Evolutionary conservation across 1,284 basidiomycete genomes (phyloP).

Genomic region (Ustilago cynodontis): DNA sequence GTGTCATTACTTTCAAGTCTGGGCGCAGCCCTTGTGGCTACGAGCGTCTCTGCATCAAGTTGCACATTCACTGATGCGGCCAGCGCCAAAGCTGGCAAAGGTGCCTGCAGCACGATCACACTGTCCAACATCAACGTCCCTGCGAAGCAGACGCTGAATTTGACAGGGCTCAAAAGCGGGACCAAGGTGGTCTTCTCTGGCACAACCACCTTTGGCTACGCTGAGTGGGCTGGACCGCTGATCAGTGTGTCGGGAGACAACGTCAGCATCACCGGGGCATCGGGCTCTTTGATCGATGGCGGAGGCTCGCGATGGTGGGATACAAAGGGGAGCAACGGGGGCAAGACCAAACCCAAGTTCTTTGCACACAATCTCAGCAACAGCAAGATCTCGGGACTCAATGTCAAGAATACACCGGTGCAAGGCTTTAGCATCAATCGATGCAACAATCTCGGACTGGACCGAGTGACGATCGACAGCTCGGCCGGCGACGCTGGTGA

Average conservation of each 20-base stretch:
- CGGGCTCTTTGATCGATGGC: slow-evolving; percentile 16
- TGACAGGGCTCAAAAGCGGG: slow-evolving; percentile 20
- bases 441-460: slow-evolving; percentile 16
- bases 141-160: slow-evolving; percentile 36
- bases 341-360: slow-evolving; percentile 47
- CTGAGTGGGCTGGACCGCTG: slow-evolving; percentile 40
- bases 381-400: slow-evolving; percentile 21
- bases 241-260: slow-evolving; percentile 19
- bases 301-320: slow-evolving; percentile 42
- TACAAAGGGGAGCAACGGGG: slow-evolving; percentile 32
- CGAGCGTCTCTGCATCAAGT: neutral
- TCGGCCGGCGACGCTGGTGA: slow-evolving; percentile 14
- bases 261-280: slow-evolving; percentile 21
- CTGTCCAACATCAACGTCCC: slow-evolving; percentile 41
- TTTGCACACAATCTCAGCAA: slow-evolving; percentile 20
- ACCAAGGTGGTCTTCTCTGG: slow-evolving; percentile 37
- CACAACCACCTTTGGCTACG: slow-evolving; percentile 42
- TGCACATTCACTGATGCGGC: slow-evolving; percentile 35
- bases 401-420: slow-evolving; percentile 45
- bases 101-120: slow-evolving; percentile 33
- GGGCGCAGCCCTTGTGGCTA: neutral
- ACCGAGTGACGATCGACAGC: slow-evolving; percentile 33
- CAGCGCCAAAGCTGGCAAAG: slow-evolving; percentile 19
- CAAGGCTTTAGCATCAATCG: slow-evolving; percentile 43
- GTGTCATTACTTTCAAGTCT: neutral